Evolutionary conservation across 2,329 filamentous ascomycete species (phyloP), one percentile per base, ranked within the genome.

Genomic region (Dothidotthia symphoricarpi): DNA sequence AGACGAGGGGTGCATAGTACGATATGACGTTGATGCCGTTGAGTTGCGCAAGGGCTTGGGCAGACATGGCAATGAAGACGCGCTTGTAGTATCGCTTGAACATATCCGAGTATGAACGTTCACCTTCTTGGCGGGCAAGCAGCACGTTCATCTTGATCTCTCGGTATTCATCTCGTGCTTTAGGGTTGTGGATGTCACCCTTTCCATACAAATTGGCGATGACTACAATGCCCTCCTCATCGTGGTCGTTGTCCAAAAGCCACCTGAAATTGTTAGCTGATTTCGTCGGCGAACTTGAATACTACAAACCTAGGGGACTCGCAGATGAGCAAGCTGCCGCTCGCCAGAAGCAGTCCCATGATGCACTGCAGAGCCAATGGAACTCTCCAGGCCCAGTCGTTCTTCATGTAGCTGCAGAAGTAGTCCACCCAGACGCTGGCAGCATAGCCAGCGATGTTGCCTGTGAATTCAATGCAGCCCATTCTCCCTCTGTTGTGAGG

Each of bases 11-110:
- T 1, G 93, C 93, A 63, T 98, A 98, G 75, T 97, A 98, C 1
- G 91, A 97, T 49, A 98, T 98, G 64, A 98, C 93, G 69, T 98
- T 98, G 73, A 98, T 98, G 51, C 93, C 93, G 71, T 97, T 97
- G 36, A 98, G 81, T 69, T 98, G 93, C 17, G 93, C 93, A 50
- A 98, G 80, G 5, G 84, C 89, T 69, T 97, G 93, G 3, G 93
- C 93, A 24, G 91, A 97, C 93, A 97, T 97, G 69, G 93, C 93
- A 64, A 97, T 97, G 61, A 97, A 88, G 50, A 97, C 91, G 36
- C 93, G 88, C 58, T 86, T 93, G 63, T 78, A 80, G 73, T 97
- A 97, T 47, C 88, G 82, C 59, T 79, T 84, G 75, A 97, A 98
- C 93, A 98, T 98, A 47, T 97, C 93, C 26, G 69, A 56, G 67